Conservation (phyloP, 306 rosid species). For the Lathyrus aphaca region DNA sequence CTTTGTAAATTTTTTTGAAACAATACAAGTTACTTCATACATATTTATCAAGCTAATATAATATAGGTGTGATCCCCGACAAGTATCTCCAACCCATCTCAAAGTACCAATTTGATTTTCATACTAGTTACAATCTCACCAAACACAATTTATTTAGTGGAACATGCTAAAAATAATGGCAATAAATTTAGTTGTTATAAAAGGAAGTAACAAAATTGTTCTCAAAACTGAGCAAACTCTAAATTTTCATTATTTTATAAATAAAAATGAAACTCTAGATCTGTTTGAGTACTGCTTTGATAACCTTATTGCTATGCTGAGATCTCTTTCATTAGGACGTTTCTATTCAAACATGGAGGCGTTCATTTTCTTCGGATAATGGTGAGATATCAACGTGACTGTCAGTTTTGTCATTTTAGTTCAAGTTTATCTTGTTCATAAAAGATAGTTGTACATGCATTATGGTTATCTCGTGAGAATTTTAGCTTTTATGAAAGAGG, state of each 20-base stretch:
- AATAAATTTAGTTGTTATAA: not conserved
- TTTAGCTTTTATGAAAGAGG: not conserved
- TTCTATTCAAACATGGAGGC: constrained; percentile 53
- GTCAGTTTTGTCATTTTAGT: constrained; percentile 19
- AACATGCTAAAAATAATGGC: not conserved
- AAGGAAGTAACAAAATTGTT: constrained; percentile 7
- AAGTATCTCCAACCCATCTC: too few species aligned
- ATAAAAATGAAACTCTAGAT: too few species aligned
- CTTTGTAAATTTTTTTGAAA: too few species aligned
- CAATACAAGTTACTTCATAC: too few species aligned
- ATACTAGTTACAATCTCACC: too few species aligned
- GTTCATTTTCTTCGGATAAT: constrained; percentile 73
- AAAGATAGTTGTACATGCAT: constrained; percentile 19
- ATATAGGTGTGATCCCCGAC: too few species aligned
- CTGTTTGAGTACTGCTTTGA: constrained; percentile 19
- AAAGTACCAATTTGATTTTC: too few species aligned
- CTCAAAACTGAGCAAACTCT: constrained; percentile 1
- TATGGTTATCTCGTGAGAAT: constrained; percentile 23
- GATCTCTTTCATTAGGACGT: constrained; percentile 45
- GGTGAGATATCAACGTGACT: constrained; percentile 50
- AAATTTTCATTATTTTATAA: not conserved
- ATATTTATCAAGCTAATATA: too few species aligned
- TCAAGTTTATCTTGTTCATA: constrained; percentile 19
- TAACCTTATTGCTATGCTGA: constrained; percentile 48
- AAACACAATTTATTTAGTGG: not conserved